Base-by-base conservation (phyloP, 306 rosid genomes). In the Trifolium pratense region DNA sequence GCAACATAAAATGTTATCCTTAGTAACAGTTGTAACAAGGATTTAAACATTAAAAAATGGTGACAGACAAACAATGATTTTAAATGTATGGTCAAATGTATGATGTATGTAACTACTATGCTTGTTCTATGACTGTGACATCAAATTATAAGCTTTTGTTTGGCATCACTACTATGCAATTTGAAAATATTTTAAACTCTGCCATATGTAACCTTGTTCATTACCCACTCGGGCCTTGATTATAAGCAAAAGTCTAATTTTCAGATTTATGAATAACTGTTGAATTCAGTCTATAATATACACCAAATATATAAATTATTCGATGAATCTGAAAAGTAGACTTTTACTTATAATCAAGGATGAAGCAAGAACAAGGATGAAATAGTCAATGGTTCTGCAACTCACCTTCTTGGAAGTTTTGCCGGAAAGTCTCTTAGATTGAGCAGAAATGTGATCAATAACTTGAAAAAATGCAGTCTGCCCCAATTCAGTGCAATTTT, bases 401-500 rank as follows among this genome's bases (percentile, higher is more conserved):
- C 49, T 66, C 77, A 88, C 93, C 91, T 82, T 66, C 14, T 29
- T 0, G n/a, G 32, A 21, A 52, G 66, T 0, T 71, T 79, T 68
- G 74, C 74, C n/a, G 2, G 63, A 34, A 46, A 83, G 74, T 74
- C 63, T 88, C 14, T 88, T 46, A 13, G 97, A 79, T 25, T 86
- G 92, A 66, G 74, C 75, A 17, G 91, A 84, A 65, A 95, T 45
- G 84, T 68, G 81, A 12, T 85, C 82, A 1, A 91, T 56, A 75
- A 82, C 79, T 51, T 91, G 90, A 68, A 86, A 78, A 75, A 90
- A 83, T 2, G 93, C 87, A 4, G 88, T 32, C 29, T 88, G 87
- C 4, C 96, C 94, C 42, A 87, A 73, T 12, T 90, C 84, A n/a
- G 96, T 57, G 73, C 88, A 91, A 75, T 90, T 82, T 78, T 89